Conservation (phyloP, 805 yeast genomes). For the Metschnikowia kunwiensis region DNA sequence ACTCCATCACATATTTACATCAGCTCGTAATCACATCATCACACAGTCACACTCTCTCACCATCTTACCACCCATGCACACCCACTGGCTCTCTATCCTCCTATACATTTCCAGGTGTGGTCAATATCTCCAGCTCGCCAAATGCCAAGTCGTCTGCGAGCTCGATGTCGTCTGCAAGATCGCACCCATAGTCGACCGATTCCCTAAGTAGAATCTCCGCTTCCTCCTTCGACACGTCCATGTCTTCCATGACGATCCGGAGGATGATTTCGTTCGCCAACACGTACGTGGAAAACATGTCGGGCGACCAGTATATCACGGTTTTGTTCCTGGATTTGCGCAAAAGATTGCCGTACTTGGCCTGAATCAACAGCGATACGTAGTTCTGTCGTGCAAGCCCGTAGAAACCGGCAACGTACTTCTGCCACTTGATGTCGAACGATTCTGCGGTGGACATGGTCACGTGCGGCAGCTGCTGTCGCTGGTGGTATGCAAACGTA, state of each 20-base stretch:
- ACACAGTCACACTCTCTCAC: too few relatives aligned
- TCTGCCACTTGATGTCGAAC: constrained; percentile 42
- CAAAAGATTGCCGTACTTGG: constrained; percentile 23
- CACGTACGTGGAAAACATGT: constrained; percentile 54
- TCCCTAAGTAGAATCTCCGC: constrained; percentile 47
- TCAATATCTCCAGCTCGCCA: constrained; percentile 10
- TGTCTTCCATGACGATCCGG: constrained; percentile 48
- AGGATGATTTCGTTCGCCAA: constrained; percentile 62
- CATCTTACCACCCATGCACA: too few relatives aligned
- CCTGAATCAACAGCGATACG: constrained; percentile 43
- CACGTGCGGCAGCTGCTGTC: constrained; percentile 36
- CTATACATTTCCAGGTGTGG: not conserved
- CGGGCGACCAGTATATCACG: constrained; percentile 58
- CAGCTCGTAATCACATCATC: too few relatives aligned
- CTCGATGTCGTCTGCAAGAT: constrained; percentile 30
- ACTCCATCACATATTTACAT: too few relatives aligned
- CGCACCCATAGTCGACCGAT: constrained; percentile 48
- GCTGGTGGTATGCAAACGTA: constrained; percentile 44
- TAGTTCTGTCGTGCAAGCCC: constrained; percentile 57
- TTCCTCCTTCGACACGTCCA: constrained; percentile 31
- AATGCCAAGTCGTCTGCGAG: constrained; percentile 28
- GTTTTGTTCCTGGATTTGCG: constrained; percentile 34
- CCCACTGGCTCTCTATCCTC: not conserved
- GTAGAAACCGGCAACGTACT: constrained; percentile 55
- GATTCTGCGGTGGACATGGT: constrained; percentile 48